These are phyloP conservation scores for Trichoderma aggressivum DNA, from an alignment of 2,329 filamentous ascomycete genomes.

Conservation along the genomic window DNA sequence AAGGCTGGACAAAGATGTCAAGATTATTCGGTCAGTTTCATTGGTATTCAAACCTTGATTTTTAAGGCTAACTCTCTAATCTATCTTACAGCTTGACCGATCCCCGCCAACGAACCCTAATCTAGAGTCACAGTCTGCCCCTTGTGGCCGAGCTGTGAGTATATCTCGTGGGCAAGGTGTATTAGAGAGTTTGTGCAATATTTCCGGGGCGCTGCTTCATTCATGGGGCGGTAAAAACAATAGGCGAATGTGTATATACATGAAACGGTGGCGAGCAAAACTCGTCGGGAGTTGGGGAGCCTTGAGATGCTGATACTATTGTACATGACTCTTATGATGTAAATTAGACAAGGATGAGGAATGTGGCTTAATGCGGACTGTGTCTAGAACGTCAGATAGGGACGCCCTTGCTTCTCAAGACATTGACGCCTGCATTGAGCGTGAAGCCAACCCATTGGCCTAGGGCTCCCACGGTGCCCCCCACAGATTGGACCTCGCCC, in stretches of 20 bases:
- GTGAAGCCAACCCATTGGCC: constrained; percentile 82
- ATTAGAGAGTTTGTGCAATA: neutral
- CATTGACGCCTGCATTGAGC: constrained; percentile 70
- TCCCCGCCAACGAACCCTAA: constrained; percentile 53
- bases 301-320: constrained; percentile 6
- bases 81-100: constrained; percentile 48
- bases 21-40: constrained; percentile 62
- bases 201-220: neutral
- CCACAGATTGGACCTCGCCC: constrained; percentile 62
- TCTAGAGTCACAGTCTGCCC: constrained; percentile 19
- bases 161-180: neutral
- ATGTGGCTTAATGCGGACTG: neutral
- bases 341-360: neutral
- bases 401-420: constrained; percentile 82
- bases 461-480: constrained; percentile 59
- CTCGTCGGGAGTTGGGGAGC: neutral
- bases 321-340: constrained; percentile 13
- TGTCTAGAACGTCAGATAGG: constrained; percentile 57
- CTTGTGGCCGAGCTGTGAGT: neutral
- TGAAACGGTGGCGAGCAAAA: neutral
- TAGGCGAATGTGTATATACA: constrained; percentile 7
- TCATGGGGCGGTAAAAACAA: neutral
- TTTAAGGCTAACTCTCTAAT: constrained; percentile 26
- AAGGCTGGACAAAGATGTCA: constrained; percentile 65
- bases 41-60: too few relatives aligned